Evolutionary conservation across 2,329 filamentous ascomycete genomes (phyloP), one percentile per base, ranked within the genome.

Genomic region (Davidsoniella virescens): DNA sequence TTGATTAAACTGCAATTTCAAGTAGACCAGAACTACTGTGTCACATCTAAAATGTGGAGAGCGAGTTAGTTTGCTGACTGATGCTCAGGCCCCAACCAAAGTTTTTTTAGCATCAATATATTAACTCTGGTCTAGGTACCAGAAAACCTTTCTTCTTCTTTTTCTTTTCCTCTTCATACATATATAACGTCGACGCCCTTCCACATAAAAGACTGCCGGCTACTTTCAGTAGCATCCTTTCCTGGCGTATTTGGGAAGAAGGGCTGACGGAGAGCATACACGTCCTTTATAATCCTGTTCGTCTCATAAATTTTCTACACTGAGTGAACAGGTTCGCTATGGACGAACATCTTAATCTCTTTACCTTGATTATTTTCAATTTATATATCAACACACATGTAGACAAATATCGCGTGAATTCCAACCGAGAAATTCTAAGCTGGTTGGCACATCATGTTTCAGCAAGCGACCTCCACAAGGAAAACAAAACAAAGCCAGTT

Each of bases 201-300:
- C 44, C 39, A 50, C 38, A 48, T 44, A 38, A 48, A 41, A 53
- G 48, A 53, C 48, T 9, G 48, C 52, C 48, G 37, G 47, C 49
- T 53, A 38, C 33, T 63, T 45, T 54, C 59, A 55, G 62, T 65
- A 36, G 16, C 36, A 16, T 4, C 44, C 25, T 18, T 23, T 23
- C 20, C n/a, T 53, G 51, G 51, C 51, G 6, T 47, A 53, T 48
- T 53, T 53, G 44, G 44, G 51, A 50, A 3, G 44, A 62, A 44
- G 37, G 49, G 61, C 64, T 63, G 72, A 77, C 75, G 74, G 66
- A 78, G 73, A 78, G 56, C 52, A 65, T 65, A 40, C 42, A 49
- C 63, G 70, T 72, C 69, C 70, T 75, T 77, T 70, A 76, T 75
- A 77, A 78, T 78, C 72, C 70, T 67, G 64, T 65, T 63, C 64